Conservation (phyloP, 805 yeast genomes). For the Ogataea trehaloabstinens region DNA sequence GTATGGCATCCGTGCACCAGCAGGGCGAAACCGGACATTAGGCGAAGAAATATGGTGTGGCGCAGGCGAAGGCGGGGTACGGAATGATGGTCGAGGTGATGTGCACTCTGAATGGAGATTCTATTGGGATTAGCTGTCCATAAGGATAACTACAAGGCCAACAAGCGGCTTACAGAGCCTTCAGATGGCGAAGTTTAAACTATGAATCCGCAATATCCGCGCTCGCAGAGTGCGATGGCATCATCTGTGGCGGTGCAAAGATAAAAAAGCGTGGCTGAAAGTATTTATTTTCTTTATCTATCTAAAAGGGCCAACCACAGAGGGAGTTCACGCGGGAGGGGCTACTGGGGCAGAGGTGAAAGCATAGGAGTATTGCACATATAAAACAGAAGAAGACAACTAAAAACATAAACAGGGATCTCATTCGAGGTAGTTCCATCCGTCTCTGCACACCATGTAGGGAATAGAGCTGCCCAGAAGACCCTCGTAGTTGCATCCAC, state of each 20-base stretch:
- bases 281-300: no score
- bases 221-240: background rate
- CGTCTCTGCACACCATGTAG: slow-evolving; percentile 29
- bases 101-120: background rate
- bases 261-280: no score
- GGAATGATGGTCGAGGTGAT: background rate
- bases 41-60: background rate
- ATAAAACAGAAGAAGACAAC: no score
- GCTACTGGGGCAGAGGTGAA: no score
- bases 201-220: background rate
- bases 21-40: background rate
- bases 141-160: background rate
- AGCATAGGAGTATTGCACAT: no score
- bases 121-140: background rate
- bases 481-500: slow-evolving; percentile 28
- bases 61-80: background rate
- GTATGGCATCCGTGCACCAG: background rate
- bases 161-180: background rate
- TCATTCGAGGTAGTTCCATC: no score
- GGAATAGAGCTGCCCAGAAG: slow-evolving; percentile 33
- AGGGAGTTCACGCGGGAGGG: no score
- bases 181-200: no score
- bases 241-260: background rate
- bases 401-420: no score
- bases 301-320: no score